Conservation (phyloP, 2,329 filamentous ascomycete species). For the Didymella keratinophila region DNA sequence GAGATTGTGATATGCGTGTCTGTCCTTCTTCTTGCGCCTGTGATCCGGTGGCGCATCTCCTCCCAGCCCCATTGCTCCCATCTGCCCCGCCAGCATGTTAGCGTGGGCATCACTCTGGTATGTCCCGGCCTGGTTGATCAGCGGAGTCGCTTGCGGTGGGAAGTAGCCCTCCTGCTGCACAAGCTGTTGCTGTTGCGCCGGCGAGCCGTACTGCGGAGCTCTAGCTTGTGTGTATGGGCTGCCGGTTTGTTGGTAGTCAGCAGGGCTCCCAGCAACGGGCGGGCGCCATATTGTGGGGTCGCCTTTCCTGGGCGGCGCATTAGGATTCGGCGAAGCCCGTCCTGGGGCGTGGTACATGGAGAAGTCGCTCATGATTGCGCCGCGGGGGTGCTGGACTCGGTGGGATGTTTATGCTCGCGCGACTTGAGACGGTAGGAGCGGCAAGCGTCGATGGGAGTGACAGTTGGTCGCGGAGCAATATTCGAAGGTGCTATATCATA, state of each 20-base stretch:
- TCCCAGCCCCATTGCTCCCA: slow-evolving; percentile 41
- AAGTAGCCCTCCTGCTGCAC: slow-evolving; percentile 53
- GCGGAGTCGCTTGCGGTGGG: slow-evolving; percentile 45
- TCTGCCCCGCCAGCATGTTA: slow-evolving; percentile 38
- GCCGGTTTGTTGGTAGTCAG: slow-evolving; percentile 55
- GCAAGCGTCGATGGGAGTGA: slow-evolving; percentile 3
- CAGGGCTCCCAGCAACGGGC: slow-evolving; percentile 54
- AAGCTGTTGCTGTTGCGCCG: slow-evolving; percentile 38
- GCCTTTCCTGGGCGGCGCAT: slow-evolving; percentile 36
- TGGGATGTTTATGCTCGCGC: slow-evolving; percentile 9
- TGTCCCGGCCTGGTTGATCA: slow-evolving; percentile 21
- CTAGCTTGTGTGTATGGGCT: slow-evolving; percentile 38
- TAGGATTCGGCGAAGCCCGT: slow-evolving; percentile 41
- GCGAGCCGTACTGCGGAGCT: slow-evolving; percentile 42
- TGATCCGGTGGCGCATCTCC: slow-evolving; percentile 53
- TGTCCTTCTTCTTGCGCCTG: slow-evolving; percentile 86
- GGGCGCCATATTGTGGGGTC: slow-evolving; percentile 50
- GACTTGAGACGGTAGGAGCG: neutral
- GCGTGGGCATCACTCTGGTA: slow-evolving; percentile 47
- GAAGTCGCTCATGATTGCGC: slow-evolving; percentile 49
- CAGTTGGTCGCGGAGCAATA: slow-evolving; percentile 21
- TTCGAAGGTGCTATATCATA: slow-evolving; percentile 36
- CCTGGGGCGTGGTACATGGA: slow-evolving; percentile 49
- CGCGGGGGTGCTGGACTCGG: slow-evolving; percentile 32
- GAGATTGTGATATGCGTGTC: slow-evolving; percentile 89